Evolutionary conservation across 2,329 filamentous ascomycete species (phyloP), one percentile per base, ranked within the genome.

Genomic region (Neopestalotiopsis sp.): DNA sequence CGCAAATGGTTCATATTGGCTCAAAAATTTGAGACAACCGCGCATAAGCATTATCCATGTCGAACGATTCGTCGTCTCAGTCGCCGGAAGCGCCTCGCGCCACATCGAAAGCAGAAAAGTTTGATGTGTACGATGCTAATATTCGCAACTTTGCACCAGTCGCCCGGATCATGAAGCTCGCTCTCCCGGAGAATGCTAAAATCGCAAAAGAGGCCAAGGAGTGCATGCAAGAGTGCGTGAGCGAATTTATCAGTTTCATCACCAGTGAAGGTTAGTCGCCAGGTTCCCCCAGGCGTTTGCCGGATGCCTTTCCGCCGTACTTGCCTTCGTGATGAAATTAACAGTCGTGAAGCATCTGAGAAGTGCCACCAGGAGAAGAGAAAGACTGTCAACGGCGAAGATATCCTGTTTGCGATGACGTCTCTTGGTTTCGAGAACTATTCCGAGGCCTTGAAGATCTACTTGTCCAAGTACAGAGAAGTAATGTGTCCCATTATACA

Each of bases 181-280:
- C 96, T 6, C 87, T 99, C 63, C 96, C 96, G 65, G 96, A 99
- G 74, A 99, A 99, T 79, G 96, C 96, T 74, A 99, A 99, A 84
- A 99, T 99, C 71, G 95, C 95, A 70, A 99, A 99, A 80, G 96
- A 99, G 80, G 96, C 96, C 68, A 99, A 99, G 82, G 96, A 99
- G 81, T 99, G 96, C 84, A 98, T 99, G 96, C 96, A 99, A 82
- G 96, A 99, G 82, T 99, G 96, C 79, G 96, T 99, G 69, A 98
- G 95, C 90, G 96, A 99, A 84, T 99, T 99, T 82, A 99, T 99
- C 85, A 97, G 94, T 6, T 99, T 99, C 87, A 98, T 99, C 79
- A 99, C 96, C 45, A 98, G 95, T 81, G 96, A 99, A 88, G 96
- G 96, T 97, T 81, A 79, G 92, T 85, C 65, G 66, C 42, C 17